phyloP scores from a whole-genome alignment of 2,329 filamentous ascomycete species.

The Aureobasidium sp. region DNA sequence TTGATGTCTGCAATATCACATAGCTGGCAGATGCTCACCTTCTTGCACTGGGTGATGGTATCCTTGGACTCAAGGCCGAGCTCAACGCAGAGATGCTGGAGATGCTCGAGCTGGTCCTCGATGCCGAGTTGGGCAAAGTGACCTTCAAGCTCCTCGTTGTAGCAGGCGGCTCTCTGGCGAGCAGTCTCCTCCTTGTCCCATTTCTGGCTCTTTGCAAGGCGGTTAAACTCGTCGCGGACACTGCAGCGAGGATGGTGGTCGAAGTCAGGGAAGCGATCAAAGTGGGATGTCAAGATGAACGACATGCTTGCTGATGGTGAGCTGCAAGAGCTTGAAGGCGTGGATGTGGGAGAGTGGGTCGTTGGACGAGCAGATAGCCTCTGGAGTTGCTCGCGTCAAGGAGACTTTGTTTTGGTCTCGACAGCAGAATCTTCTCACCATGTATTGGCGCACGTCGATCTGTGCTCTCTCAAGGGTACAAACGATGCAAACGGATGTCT shows the following conservation, averaged over 20 bases:
- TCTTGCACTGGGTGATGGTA: constrained; percentile 24
- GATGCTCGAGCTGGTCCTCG: constrained; percentile 17
- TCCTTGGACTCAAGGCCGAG: constrained; percentile 13
- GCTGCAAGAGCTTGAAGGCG: background rate
- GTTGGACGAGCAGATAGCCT: no score
- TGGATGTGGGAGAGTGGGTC: background rate
- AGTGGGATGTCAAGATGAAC: background rate
- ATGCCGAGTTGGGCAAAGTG: background rate
- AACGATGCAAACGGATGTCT: no score
- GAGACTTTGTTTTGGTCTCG: background rate
- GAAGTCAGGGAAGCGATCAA: constrained; percentile 7
- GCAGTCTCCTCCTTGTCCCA: background rate
- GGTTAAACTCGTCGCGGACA: background rate
- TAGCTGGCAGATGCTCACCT: constrained; percentile 14
- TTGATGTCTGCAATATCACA: background rate
- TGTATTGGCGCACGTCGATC: background rate
- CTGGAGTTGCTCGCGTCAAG: background rate
- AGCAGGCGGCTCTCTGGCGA: background rate
- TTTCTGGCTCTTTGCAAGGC: background rate
- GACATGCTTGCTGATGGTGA: background rate
- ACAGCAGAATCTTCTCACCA: background rate
- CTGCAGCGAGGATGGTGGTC: background rate
- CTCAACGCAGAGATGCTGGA: constrained; percentile 23
- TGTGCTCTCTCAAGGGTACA: background rate
- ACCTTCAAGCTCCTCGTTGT: background rate